Percentiles rank a stretch among this genome's conserved stretches.
Conservation (phyloP, 2,329 filamentous ascomycete species). For the Nemania sp. region DNA sequence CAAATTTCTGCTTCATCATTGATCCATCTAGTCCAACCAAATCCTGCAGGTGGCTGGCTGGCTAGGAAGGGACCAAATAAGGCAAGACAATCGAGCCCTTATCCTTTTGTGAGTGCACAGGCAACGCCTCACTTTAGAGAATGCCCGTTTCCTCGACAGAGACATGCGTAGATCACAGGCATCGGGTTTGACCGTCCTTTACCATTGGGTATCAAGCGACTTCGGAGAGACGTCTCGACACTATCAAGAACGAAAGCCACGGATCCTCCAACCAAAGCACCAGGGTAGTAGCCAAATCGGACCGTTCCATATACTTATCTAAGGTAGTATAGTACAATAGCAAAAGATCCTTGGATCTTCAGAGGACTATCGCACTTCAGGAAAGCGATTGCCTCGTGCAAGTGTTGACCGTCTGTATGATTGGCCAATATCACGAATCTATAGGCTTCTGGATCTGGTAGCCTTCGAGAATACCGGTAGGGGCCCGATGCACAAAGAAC, state of each 20-base stretch:
- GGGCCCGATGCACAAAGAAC: conserved; percentile 23
- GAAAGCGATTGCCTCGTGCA: conserved; percentile 28
- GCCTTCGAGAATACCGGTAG: conserved; percentile 29
- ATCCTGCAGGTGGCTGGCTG: background rate
- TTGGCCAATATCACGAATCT: conserved; percentile 20
- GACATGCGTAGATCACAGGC: conserved; percentile 27
- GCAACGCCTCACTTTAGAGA: background rate
- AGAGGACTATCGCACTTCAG: conserved; percentile 22
- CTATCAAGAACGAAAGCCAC: conserved; percentile 11
- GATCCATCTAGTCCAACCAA: conserved; percentile 18
- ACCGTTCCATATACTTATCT: conserved; percentile 29
- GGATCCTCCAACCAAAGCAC: conserved; percentile 12
- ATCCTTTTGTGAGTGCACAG: too few species aligned
- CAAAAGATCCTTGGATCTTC: conserved; percentile 23
- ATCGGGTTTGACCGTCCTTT: conserved; percentile 25
- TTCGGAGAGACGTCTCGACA: conserved; percentile 30
- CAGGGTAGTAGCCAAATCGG: conserved; percentile 25
- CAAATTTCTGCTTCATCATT: conserved; percentile 29
- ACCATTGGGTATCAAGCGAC: conserved; percentile 35
- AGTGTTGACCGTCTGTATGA: conserved; percentile 12
- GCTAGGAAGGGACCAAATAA: background rate
- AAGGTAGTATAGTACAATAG: conserved; percentile 24
- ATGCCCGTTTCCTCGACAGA: background rate
- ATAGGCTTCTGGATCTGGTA: conserved; percentile 21
- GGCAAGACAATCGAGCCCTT: too few species aligned